Evolutionary conservation across 768 basidiomycete genomes (phyloP), one percentile per base, ranked within the genome.

Genomic region (Tulasnella sp.): DNA sequence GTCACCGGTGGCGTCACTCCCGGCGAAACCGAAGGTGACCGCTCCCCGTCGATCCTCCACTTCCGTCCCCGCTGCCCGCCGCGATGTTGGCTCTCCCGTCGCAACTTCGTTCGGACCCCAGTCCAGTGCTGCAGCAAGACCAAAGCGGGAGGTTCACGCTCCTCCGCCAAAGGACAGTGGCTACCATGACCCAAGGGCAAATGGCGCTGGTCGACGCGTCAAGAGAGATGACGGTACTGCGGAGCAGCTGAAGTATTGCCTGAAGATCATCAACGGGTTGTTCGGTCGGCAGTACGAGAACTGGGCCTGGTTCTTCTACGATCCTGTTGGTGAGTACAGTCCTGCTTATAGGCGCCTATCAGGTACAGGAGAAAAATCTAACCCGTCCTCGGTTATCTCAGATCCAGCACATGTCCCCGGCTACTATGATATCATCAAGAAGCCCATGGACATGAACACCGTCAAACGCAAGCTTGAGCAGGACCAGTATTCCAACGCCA

Each of bases 141-240:
- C 97, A 1, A 99, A 98, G 87, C 94, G 98, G 78, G 98, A 99
- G 86, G 97, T 98, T 41, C 97, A 98, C 84, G 95, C 97, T 4
- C 97, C 97, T 16, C 93, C 96, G 31, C 92, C 96, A 0, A 97
- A 96, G 86, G 97, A 98, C 83, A 86, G 96, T 14, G 90, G 93
- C 0, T 98, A 97, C 85, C 90, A 91, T 18, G 94, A 95, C 84
- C 84, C 54, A 85, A 86, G 69, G 73, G 24, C 34, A 18, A 83
- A 74, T 31, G 82, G 83, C 41, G 79, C 60, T 22, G 81, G 82
- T 76, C 40, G 50, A 5, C 58, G 58, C 42, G 40, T 18, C n/a
- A 74, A 73, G 44, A 92, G 90, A 85, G 91, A 92, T 80, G 91
- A 93, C 80, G 90, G 92, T 22, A 92, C 92, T 14, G 89, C 88